Conservation (phyloP, 176 grass and related monocot genomes). For the Bolboschoenus planiculmis region DNA sequence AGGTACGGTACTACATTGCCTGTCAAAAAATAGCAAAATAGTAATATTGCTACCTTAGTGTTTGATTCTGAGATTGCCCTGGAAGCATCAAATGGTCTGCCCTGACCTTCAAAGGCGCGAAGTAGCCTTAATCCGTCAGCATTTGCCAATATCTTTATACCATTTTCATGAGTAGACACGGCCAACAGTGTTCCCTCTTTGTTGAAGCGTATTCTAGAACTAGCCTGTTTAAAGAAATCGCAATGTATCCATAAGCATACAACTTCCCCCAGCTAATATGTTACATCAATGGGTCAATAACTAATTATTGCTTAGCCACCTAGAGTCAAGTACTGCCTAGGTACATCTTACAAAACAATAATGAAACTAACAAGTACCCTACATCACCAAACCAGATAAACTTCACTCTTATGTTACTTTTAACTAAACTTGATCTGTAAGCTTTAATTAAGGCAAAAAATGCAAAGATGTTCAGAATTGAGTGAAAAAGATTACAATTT, state of each 20-base stretch:
- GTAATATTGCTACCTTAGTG: slow-evolving; percentile 60
- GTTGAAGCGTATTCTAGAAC: slow-evolving; percentile 89
- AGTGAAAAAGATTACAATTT: not conserved
- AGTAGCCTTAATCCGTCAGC: slow-evolving; percentile 73
- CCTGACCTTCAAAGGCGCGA: slow-evolving; percentile 62
- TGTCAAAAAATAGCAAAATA: not conserved
- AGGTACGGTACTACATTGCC: not conserved
- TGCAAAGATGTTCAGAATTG: not conserved
- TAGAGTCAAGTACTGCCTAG: not conserved
- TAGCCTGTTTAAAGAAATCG: slow-evolving; percentile 40
- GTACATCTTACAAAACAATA: not conserved
- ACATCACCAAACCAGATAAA: not conserved
- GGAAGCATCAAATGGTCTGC: slow-evolving; percentile 79
- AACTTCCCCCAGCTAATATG: not conserved
- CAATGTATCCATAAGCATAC: slow-evolving; percentile 9
- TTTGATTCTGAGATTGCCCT: slow-evolving; percentile 61
- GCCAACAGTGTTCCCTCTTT: slow-evolving; percentile 89
- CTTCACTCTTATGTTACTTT: not conserved
- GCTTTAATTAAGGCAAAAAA: not conserved
- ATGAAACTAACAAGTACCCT: not conserved
- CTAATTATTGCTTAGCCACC: not conserved
- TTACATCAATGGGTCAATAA: not conserved
- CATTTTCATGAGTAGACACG: slow-evolving; percentile 82
- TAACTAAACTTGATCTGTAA: not conserved
- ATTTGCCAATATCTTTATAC: slow-evolving; percentile 96